Conservation (phyloP, 345 rosid species). For the Eucalyptus grandis region DNA sequence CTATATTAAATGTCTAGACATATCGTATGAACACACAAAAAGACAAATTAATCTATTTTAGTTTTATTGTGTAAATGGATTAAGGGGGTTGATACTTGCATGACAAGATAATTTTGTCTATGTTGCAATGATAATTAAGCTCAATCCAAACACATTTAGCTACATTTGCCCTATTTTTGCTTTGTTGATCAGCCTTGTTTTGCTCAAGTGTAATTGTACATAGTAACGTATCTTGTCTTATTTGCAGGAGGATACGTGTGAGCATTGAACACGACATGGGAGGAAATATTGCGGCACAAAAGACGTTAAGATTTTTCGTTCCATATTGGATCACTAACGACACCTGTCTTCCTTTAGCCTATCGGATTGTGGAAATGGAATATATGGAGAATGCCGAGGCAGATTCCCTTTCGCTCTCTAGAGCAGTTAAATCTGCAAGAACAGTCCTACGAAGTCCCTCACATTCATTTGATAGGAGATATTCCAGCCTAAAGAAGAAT, state of each 20-base stretch:
- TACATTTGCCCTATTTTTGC: neutral
- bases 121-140: neutral
- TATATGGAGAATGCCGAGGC: conserved; percentile 47
- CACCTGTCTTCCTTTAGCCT: conserved; percentile 65
- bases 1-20: neutral
- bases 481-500: conserved; percentile 36
- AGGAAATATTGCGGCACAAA: conserved; percentile 76
- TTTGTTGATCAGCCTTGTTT: neutral
- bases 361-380: conserved; percentile 87
- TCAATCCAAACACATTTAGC: neutral
- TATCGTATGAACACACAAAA: neutral
- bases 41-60: neutral
- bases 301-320: conserved; percentile 78
- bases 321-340: conserved; percentile 95
- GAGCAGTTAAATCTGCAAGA: conserved; percentile 61
- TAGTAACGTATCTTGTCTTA: neutral
- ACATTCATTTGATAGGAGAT: conserved; percentile 43
- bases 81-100: neutral
- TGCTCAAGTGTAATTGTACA: neutral
- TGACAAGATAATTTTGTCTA: neutral
- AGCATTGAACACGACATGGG: conserved; percentile 92
- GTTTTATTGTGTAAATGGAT: neutral
- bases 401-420: conserved; percentile 49
- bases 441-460: conserved; percentile 42
- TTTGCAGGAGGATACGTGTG: conserved; percentile 81